Conservation (phyloP, 2,329 filamentous ascomycete genomes). For the Trichoderma simmonsii region DNA sequence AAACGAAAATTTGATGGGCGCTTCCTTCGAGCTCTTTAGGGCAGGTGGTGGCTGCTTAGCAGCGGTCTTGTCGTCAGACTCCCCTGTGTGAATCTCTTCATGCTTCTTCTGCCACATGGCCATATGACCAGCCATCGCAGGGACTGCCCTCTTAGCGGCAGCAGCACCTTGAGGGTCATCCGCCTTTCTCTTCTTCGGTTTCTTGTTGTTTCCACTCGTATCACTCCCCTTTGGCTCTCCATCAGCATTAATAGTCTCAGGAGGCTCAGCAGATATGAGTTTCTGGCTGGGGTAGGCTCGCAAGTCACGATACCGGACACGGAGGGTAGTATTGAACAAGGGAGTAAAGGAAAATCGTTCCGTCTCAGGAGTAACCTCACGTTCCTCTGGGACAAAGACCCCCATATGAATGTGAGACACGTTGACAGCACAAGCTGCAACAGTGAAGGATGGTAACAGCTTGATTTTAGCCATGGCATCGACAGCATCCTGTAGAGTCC, state of each 20-base stretch:
- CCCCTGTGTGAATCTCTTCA: slow-evolving; percentile 36
- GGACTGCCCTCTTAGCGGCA: slow-evolving; percentile 37
- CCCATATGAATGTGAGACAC: slow-evolving; percentile 79
- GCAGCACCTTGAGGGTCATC: slow-evolving; percentile 35
- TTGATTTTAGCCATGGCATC: slow-evolving; percentile 70
- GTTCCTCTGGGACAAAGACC: slow-evolving; percentile 73
- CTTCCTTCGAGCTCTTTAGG: slow-evolving; percentile 7
- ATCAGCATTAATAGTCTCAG: slow-evolving; percentile 30
- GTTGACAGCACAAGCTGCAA: slow-evolving; percentile 68
- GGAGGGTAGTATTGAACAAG: slow-evolving; percentile 63
- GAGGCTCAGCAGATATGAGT: slow-evolving; percentile 52
- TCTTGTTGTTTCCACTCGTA: slow-evolving; percentile 33
- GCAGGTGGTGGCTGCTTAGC: not conserved
- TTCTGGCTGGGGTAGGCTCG: slow-evolving; percentile 68
- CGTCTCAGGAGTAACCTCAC: slow-evolving; percentile 52
- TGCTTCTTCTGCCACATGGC: slow-evolving; percentile 46
- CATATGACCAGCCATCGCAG: slow-evolving; percentile 42
- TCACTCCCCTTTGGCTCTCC: slow-evolving; percentile 27
- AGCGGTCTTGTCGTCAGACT: not conserved
- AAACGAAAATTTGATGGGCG: slow-evolving; percentile 35
- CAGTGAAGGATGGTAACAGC: slow-evolving; percentile 71
- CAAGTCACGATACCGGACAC: slow-evolving; percentile 74
- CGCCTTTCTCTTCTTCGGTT: slow-evolving; percentile 54
- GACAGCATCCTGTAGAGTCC: slow-evolving; percentile 70
- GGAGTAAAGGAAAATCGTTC: slow-evolving; percentile 66